Base-by-base conservation (phyloP, 306 rosid species). In the Elaeagnus macrophylla region DNA sequence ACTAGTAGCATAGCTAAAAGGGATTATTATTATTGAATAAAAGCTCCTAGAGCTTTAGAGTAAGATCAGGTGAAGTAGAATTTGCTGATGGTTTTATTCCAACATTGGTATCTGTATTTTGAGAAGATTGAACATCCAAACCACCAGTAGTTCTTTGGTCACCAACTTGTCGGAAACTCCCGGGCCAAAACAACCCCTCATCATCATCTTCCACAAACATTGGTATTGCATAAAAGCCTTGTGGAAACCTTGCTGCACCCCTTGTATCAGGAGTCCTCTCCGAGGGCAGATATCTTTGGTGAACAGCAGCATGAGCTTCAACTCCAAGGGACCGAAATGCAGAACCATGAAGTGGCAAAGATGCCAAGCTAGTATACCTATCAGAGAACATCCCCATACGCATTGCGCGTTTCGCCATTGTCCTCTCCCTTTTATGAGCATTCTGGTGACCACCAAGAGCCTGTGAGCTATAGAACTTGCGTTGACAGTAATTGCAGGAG, bases 361-460 rank as follows among this genome's bases (percentile, higher is more conserved):
- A 88, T 25, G 97, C 91, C 67, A 88, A 59, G 80, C 93, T 85
- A 7, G 84, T 64, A 62, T 72, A 88, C 72, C 82, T 67, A 7
- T 77, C 75, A 2, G 84, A 57, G 57, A 82, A 80, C 75, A 82
- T 78, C 16, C 91, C 93, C 81, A 88, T 74, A 48, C 89, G 68
- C 88, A 85, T 66, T 0, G 86, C 95, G 0, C 93, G 93, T 49
- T 89, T 89, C 0, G 97, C 95, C 89, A 89, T 82, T 46, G 95
- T 82, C 46, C 97, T 72, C 76, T 89, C 97, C 75, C 97, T 70
- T 62, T 85, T 89, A 50, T 89, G 97, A 48, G 97, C 97, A 57
- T 88, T 89, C 63, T 89, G 97, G 39, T 89, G 97, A 47, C 97
- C 97, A 0, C 97, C 97, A 6, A 89, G 64, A 4, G 97, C 97